Evolutionary conservation across 495 filamentous ascomycete species (phyloP), one percentile per base, ranked within the genome.

Genomic region (Tirmania nivea): DNA sequence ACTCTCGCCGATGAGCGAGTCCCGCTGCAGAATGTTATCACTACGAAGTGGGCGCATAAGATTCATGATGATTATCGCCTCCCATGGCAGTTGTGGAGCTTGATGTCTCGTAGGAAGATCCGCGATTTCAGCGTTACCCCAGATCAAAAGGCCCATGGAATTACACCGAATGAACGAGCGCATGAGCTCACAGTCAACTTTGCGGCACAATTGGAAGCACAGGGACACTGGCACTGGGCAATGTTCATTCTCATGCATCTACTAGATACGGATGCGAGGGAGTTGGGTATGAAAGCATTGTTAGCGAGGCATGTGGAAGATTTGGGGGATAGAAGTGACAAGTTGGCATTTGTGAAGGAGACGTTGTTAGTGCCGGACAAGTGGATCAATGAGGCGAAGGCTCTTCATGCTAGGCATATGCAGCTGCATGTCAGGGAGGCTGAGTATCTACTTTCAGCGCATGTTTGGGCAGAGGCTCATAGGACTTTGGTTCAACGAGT

Each of bases 311-410:
- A 85, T 56, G 71, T 80, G 25, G 73, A 75, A 36, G 64, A 68
- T 4, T 69, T 80, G 50, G 71, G 68, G 19, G 69, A 69, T 2
- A 75, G 78, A 35, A 71, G 71, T 39, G 58, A 69, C 8, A 64
- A 68, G 37, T 86, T 80, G 69, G 67, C 66, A 14, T 73, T 73
- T 20, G 72, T 92, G 0, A 69, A 72, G 5, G 60, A 70, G 34
- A 73, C 75, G 5, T 75, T 83, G 49, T 71, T 78, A 52, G 72
- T 96, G 51, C 83, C 86, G 4, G 71, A 71, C 36, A 59, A 69
- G 21, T 93, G 86, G 86, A 73, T 96, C 57, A 88, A 80, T 77
- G 77, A 85, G 52, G 84, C 89, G 31, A 86, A 86, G 69, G 90
- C 88, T 5, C 70, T 92, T 8, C 75, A 84, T 60, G 85, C 84